phyloP scores from a whole-genome alignment of 257 asterid genomes.

The Buddleja alternifolia region DNA sequence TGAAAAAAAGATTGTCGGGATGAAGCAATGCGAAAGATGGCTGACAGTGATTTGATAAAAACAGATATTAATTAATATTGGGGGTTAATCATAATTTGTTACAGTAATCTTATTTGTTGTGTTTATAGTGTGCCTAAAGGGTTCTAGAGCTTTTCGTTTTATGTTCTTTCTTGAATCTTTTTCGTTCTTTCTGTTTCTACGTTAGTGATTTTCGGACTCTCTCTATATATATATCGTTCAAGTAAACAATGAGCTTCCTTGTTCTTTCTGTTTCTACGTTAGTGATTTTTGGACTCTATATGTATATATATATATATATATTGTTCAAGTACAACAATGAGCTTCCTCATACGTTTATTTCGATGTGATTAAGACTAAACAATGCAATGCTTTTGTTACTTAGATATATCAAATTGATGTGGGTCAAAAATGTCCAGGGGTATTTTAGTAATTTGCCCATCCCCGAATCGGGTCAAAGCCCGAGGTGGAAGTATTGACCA shows the following conservation, averaged over 20 bases:
- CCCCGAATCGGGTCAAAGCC: too few relatives aligned
- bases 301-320: too few relatives aligned
- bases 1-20: conserved; percentile 48
- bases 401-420: too few relatives aligned
- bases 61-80: conserved; percentile 42
- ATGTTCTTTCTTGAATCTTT: neutral
- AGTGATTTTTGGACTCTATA: neutral
- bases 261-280: neutral
- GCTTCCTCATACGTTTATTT: too few relatives aligned
- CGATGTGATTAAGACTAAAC: too few relatives aligned
- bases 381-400: too few relatives aligned
- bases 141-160: conserved; percentile 23
- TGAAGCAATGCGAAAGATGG: conserved; percentile 51
- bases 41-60: conserved; percentile 52
- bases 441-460: too few relatives aligned
- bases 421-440: too few relatives aligned
- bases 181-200: neutral
- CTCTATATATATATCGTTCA: too few relatives aligned
- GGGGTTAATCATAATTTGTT: conserved; percentile 5
- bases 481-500: too few relatives aligned
- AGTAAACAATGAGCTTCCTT: neutral
- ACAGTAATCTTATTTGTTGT: conserved; percentile 6
- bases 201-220: neutral
- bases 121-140: conserved; percentile 22
- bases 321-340: neutral